Percentiles rank a stretch among this genome's conserved stretches.
These are phyloP conservation scores for Golubevia pallescens DNA, from an alignment of 1,284 basidiomycete species.

Conservation along the genomic window DNA sequence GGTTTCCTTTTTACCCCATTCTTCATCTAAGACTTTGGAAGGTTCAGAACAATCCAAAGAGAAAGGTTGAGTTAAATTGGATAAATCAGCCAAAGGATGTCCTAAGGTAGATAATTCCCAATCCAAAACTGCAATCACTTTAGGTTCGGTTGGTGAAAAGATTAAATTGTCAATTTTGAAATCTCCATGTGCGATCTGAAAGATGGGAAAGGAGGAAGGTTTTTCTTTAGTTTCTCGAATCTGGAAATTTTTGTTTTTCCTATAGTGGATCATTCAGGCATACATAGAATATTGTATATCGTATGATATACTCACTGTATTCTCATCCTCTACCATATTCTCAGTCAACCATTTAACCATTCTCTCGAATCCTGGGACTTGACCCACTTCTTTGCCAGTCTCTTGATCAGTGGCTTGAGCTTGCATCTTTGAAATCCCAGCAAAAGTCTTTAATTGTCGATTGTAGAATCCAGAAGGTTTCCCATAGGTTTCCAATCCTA, in stretches of 20 bases:
- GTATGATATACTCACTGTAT: slow-evolving; percentile 8
- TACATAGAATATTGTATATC: too few species aligned
- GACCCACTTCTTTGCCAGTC: slow-evolving; percentile 23
- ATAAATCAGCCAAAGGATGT: slow-evolving; percentile 80
- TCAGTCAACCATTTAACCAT: slow-evolving; percentile 24
- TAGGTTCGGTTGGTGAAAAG: slow-evolving; percentile 88
- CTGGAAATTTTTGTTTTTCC: too few species aligned
- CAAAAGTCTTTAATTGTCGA: slow-evolving; percentile 34
- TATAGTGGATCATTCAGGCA: too few species aligned
- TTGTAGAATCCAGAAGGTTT: slow-evolving; percentile 33
- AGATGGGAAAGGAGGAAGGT: too few species aligned
- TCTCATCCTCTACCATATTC: slow-evolving; percentile 43
- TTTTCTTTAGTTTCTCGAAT: too few species aligned
- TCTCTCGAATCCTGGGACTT: slow-evolving; percentile 22
- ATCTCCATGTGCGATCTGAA: slow-evolving; percentile 75
- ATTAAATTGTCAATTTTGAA: slow-evolving; percentile 96
- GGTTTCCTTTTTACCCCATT: slow-evolving; percentile 15
- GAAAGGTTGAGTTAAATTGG: slow-evolving; percentile 79
- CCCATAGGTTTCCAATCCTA: slow-evolving; percentile 40
- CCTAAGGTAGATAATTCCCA: slow-evolving; percentile 87
- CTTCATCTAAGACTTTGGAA: slow-evolving; percentile 13
- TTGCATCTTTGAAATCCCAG: slow-evolving; percentile 21
- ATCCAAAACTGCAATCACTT: slow-evolving; percentile 91
- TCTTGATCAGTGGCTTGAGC: slow-evolving; percentile 23
- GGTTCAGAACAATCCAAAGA: slow-evolving; percentile 18